Percentiles rank a stretch among this genome's conserved stretches.
Evolutionary conservation across 148 eudicot genomes (phyloP).

Genomic region (Rhododendron mucronatum): DNA sequence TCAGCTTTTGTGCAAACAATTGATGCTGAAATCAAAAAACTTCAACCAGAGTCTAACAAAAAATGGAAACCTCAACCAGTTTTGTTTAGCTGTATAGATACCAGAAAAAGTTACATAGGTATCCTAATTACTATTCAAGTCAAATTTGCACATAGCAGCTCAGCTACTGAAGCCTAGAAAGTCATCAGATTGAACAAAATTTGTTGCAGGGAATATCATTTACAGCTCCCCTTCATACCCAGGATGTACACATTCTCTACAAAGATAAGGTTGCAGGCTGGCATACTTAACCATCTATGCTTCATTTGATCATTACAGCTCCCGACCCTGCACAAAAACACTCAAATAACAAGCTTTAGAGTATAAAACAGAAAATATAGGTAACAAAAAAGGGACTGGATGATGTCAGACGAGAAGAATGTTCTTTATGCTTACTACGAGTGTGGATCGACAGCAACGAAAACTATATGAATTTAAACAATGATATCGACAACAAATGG

Average conservation of each 20-base stretch:
- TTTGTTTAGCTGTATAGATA: neutral
- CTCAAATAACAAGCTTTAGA: neutral
- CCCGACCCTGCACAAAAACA: slow-evolving; percentile 1
- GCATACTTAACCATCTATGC: neutral
- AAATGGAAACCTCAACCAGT: neutral
- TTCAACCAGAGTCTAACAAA: neutral
- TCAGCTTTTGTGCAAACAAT: neutral
- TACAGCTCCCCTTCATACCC: neutral
- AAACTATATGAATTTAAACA: neutral
- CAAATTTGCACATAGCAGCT: neutral
- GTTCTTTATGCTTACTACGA: neutral
- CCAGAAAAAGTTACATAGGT: neutral
- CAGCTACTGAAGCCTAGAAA: neutral
- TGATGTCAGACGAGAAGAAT: neutral
- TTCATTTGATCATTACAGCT: neutral
- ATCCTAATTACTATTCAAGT: neutral
- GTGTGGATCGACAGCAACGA: neutral
- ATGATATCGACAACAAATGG: neutral
- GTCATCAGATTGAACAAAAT: neutral
- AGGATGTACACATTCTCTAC: neutral
- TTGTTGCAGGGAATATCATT: neutral
- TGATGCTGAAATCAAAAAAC: neutral
- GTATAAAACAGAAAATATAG: neutral
- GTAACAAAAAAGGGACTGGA: neutral
- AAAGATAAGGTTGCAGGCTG: neutral